These are phyloP conservation scores for Penicillium turbatum DNA, from an alignment of 495 filamentous ascomycete genomes.

Conservation along the genomic window DNA sequence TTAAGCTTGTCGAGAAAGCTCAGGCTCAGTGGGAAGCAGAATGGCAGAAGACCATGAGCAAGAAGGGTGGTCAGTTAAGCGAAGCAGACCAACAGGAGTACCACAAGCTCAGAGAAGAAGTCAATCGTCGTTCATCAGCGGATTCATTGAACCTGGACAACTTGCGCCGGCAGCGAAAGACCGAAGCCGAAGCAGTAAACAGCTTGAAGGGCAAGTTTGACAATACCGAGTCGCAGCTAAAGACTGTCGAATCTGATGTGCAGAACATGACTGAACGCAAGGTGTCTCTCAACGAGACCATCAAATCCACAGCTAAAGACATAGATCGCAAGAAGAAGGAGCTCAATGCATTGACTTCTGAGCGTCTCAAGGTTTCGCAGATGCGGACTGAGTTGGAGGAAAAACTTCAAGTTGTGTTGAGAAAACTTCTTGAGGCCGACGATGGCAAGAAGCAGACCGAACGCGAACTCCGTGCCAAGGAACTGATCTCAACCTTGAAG, in stretches of 20 bases:
- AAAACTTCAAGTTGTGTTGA: slow-evolving; percentile 75
- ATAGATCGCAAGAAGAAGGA: slow-evolving; percentile 89
- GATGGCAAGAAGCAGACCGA: slow-evolving; percentile 78
- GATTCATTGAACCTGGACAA: slow-evolving; percentile 83
- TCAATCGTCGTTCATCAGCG: slow-evolving; percentile 74
- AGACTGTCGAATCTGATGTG: slow-evolving; percentile 70
- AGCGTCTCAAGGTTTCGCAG: slow-evolving; percentile 72
- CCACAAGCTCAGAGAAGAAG: slow-evolving; percentile 77
- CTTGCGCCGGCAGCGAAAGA: slow-evolving; percentile 76
- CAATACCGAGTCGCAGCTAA: slow-evolving; percentile 62
- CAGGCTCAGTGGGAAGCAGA: slow-evolving; percentile 85
- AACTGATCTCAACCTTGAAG: slow-evolving; percentile 78
- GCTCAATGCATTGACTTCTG: slow-evolving; percentile 77
- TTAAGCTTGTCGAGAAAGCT: slow-evolving; percentile 82
- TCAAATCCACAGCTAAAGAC: slow-evolving; percentile 65
- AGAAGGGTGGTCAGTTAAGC: slow-evolving; percentile 79
- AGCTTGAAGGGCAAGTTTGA: slow-evolving; percentile 85
- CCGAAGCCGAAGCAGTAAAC: slow-evolving; percentile 82
- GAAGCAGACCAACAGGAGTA: slow-evolving; percentile 88
- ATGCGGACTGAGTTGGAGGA: slow-evolving; percentile 85
- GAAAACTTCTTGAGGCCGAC: slow-evolving; percentile 75
- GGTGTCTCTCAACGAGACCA: slow-evolving; percentile 50
- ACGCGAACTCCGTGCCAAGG: slow-evolving; percentile 69
- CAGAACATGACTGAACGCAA: slow-evolving; percentile 64
- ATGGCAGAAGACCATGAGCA: slow-evolving; percentile 75